phyloP scores from a whole-genome alignment of 192 early-diverging fungal species.

The Coemansia furcata region DNA sequence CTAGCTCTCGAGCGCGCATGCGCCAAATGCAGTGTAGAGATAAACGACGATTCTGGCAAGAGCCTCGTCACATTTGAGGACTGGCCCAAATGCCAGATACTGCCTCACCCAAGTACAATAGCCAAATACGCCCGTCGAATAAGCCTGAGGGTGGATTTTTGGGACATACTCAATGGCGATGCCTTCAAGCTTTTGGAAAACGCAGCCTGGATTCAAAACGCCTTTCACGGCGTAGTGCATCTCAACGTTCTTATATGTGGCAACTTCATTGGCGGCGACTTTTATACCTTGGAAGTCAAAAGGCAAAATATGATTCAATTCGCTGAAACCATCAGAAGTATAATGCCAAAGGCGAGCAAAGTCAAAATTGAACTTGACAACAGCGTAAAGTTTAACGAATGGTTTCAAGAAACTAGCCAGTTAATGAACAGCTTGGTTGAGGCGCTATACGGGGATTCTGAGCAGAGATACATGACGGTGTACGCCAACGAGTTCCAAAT shows the following conservation, averaged over 20 bases:
- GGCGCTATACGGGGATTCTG: neutral
- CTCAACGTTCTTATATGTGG: neutral
- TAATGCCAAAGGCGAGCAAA: neutral
- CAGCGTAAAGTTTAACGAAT: neutral
- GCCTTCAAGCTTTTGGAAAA: neutral
- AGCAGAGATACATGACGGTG: neutral
- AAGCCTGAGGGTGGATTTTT: neutral
- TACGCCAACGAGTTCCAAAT: neutral
- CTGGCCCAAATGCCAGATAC: slow-evolving; percentile 1
- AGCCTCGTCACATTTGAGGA: neutral
- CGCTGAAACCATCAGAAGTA: neutral
- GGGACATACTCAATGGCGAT: slow-evolving; percentile 6
- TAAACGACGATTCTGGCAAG: neutral
- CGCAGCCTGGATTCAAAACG: neutral
- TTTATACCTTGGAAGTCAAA: slow-evolving; percentile 1
- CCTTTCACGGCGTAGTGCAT: neutral
- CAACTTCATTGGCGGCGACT: neutral
- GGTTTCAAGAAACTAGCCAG: neutral
- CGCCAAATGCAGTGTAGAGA: neutral
- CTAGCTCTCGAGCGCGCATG: neutral
- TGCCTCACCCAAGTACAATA: neutral
- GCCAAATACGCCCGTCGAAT: neutral
- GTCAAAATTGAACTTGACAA: neutral
- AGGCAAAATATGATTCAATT: neutral
- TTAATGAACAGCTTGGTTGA: neutral